These are phyloP conservation scores for Verticillium isaacii DNA, from an alignment of 2,329 filamentous ascomycete genomes.

Conservation along the genomic window DNA sequence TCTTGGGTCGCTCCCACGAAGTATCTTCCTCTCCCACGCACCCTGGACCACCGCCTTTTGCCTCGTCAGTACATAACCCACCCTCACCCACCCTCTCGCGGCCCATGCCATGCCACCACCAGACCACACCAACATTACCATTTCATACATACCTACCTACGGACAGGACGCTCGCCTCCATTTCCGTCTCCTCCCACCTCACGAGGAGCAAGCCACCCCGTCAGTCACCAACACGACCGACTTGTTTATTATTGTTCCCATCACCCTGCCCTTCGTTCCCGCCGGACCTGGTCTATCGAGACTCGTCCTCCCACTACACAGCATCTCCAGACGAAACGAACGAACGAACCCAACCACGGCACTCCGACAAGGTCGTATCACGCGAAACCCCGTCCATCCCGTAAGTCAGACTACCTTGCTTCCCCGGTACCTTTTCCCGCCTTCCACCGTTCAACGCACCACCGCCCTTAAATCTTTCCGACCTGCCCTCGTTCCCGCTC, in stretches of 20 bases:
- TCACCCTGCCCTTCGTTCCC: neutral
- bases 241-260: constrained; percentile 14
- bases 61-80: constrained; percentile 10
- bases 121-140: constrained; percentile 1
- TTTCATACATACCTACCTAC: neutral
- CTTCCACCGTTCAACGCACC: neutral
- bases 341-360: neutral
- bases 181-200: constrained; percentile 6
- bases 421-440: neutral
- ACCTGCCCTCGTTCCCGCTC: neutral
- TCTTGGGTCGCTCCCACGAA: constrained; percentile 1
- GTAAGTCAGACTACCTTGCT: neutral
- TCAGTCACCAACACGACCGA: neutral
- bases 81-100: constrained; percentile 9
- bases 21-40: constrained; percentile 4
- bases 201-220: neutral
- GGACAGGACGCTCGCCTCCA: neutral
- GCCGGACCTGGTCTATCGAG: neutral
- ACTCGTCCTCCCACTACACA: neutral
- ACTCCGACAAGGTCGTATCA: neutral
- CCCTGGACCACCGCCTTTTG: neutral
- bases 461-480: neutral
- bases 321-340: neutral
- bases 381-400: neutral
- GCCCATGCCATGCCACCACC: constrained; percentile 2